phyloP scores from a whole-genome alignment of 2,329 filamentous ascomycete genomes.

The Apiospora kogelbergensis region DNA sequence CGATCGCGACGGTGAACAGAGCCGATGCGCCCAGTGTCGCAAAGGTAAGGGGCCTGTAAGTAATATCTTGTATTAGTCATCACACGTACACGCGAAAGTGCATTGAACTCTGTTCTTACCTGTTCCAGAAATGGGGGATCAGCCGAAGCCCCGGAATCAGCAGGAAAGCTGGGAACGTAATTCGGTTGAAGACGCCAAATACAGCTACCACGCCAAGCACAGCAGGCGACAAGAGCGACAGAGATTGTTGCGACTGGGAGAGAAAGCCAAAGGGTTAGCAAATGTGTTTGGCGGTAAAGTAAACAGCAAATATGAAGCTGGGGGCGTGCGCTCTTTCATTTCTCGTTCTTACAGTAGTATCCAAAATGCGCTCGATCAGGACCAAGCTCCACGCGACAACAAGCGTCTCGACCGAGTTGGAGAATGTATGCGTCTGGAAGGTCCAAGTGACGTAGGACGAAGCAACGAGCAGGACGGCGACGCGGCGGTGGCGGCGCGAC shows the following conservation, averaged over 20 bases:
- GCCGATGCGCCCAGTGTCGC: constrained; percentile 64
- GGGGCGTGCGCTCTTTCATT: background rate
- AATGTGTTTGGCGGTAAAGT: background rate
- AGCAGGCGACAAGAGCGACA: constrained; percentile 72
- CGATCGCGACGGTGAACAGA: constrained; percentile 66
- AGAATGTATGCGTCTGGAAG: constrained; percentile 97
- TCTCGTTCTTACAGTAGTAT: constrained; percentile 63
- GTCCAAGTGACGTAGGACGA: constrained; percentile 99
- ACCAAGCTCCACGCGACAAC: constrained; percentile 92
- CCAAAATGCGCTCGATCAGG: constrained; percentile 81
- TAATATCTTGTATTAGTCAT: constrained; percentile 4
- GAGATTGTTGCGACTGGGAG: constrained; percentile 57
- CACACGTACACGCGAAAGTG: background rate
- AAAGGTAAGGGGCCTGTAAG: constrained; percentile 57
- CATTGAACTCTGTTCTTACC: constrained; percentile 50
- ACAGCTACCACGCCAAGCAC: constrained; percentile 80
- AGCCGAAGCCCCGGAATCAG: constrained; percentile 80
- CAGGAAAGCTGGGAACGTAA: constrained; percentile 94
- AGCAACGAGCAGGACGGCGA: constrained; percentile 80
- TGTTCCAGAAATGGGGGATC: constrained; percentile 80
- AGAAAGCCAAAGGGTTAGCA: background rate
- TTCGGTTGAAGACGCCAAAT: constrained; percentile 91
- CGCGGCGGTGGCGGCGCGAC: constrained; percentile 67
- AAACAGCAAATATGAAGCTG: background rate
- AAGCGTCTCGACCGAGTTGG: constrained; percentile 93